A percentile compares a stretch with the other conserved stretches of the same genome.
Conservation (phyloP, 2,329 filamentous ascomycete genomes). For the Penicillium sp. region DNA sequence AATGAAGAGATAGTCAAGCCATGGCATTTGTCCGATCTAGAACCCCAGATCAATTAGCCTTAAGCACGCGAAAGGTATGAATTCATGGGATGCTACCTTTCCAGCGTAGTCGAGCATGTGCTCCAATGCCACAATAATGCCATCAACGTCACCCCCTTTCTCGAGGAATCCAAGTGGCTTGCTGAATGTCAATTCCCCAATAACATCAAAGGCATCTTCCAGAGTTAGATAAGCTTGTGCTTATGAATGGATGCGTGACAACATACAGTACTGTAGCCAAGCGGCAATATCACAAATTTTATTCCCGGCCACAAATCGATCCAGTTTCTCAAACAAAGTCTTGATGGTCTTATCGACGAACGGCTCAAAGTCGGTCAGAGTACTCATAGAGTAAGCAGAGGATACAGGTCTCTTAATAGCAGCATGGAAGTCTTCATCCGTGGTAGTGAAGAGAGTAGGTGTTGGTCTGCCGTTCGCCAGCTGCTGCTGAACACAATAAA, state of each 20-base stretch:
- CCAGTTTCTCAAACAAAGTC: slow-evolving; percentile 27
- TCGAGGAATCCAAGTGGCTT: slow-evolving; percentile 37
- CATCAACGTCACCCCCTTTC: slow-evolving; percentile 32
- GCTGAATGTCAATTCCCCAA: slow-evolving; percentile 38
- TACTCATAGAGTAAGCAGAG: slow-evolving; percentile 44
- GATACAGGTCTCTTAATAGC: slow-evolving; percentile 42
- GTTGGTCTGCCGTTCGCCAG: slow-evolving; percentile 20
- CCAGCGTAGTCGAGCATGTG: slow-evolving; percentile 29
- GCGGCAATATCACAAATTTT: slow-evolving; percentile 30
- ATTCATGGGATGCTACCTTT: slow-evolving; percentile 10
- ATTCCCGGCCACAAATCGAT: slow-evolving; percentile 22
- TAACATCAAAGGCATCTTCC: slow-evolving; percentile 37
- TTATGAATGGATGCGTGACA: neutral
- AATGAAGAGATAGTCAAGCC: slow-evolving; percentile 36
- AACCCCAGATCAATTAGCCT: neutral
- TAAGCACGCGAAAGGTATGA: neutral
- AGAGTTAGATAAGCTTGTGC: neutral
- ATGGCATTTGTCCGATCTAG: slow-evolving; percentile 36
- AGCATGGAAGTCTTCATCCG: slow-evolving; percentile 41
- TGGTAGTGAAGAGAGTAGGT: slow-evolving; percentile 22
- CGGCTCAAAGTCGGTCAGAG: slow-evolving; percentile 41
- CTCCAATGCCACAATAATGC: slow-evolving; percentile 33
- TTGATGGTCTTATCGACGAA: slow-evolving; percentile 38
- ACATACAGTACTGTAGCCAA: slow-evolving; percentile 36
- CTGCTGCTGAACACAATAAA: slow-evolving; percentile 24